Evolutionary conservation across 1,284 basidiomycete genomes (phyloP).

Genomic region (Cutaneotrichosporon daszewskae): DNA sequence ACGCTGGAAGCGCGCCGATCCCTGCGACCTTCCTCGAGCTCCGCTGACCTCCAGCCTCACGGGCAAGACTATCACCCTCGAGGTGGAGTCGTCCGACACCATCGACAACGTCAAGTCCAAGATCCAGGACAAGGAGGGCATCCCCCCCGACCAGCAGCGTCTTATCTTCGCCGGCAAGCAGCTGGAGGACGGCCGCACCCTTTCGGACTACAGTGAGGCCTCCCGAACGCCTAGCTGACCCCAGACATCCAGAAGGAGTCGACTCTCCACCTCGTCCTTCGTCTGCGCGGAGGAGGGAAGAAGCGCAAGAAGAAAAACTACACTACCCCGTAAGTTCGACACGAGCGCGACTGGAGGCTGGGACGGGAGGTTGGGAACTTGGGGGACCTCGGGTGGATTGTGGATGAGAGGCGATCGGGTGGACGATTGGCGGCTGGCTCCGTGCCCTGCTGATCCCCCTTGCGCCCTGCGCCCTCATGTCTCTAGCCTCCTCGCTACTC

Average conservation of each 20-base stretch:
- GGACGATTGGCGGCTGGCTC: no score
- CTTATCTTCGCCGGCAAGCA: slow-evolving; percentile 98
- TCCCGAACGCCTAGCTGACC: no score
- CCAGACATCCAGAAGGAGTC: slow-evolving; percentile 96
- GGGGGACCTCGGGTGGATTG: no score
- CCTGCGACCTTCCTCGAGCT: no score
- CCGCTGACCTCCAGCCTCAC: slow-evolving; percentile 63
- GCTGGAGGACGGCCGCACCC: slow-evolving; percentile 86
- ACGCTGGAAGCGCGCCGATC: neutral
- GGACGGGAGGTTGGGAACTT: no score
- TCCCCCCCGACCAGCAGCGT: slow-evolving; percentile 77
- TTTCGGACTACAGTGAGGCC: slow-evolving; percentile 88
- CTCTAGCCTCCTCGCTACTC: neutral
- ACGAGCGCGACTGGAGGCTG: no score
- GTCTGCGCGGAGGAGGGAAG: slow-evolving; percentile 70
- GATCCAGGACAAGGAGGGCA: slow-evolving; percentile 95
- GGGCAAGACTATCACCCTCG: slow-evolving; percentile 93
- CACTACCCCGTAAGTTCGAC: slow-evolving; percentile 92
- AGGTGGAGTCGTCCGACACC: slow-evolving; percentile 85
- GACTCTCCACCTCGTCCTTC: slow-evolving; percentile 91
- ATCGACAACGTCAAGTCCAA: slow-evolving; percentile 98
- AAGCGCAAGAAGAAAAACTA: slow-evolving; percentile 92
- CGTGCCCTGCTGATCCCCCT: no score
- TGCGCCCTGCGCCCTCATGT: no score
- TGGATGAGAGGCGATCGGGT: no score